These are phyloP conservation scores for Alloteropsis angusta DNA, from an alignment of 202 grass and related monocot genomes.

Conservation along the genomic window DNA sequence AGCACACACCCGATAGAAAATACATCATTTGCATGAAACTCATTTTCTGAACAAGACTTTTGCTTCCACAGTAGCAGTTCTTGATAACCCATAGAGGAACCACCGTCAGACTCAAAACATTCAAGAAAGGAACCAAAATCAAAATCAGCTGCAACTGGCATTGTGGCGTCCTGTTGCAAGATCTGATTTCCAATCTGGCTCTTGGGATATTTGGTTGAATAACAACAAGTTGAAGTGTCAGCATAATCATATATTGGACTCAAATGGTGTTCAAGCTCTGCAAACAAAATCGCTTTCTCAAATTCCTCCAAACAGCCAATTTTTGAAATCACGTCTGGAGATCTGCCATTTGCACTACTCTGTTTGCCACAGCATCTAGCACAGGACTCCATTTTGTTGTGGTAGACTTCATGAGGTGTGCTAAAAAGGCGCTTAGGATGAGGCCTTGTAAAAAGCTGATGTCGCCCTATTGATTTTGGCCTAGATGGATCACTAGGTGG, in stretches of 20 bases:
- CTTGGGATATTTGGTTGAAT: conserved; percentile 19
- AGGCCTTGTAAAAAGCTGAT: conserved; percentile 71
- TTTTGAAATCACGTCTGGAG: conserved; percentile 25
- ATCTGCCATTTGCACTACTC: conserved; percentile 9
- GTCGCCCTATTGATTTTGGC: conserved; percentile 68
- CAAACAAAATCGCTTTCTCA: conserved; percentile 69
- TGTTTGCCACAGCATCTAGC: conserved; percentile 35
- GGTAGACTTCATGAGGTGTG: conserved; percentile 44
- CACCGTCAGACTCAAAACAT: conserved; percentile 63
- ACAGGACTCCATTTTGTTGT: conserved; percentile 50
- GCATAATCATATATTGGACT: conserved; percentile 56
- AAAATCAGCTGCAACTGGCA: conserved; percentile 45
- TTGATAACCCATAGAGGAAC: conserved; percentile 51
- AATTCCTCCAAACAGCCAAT: conserved; percentile 49
- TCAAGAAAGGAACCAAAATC: conserved; percentile 62
- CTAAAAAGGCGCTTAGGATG: conserved; percentile 65
- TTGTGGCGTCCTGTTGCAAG: conserved; percentile 14
- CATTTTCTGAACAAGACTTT: conserved; percentile 35
- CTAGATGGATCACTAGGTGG: conserved; percentile 64
- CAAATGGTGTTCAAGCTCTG: conserved; percentile 53
- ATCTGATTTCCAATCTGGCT: conserved; percentile 14
- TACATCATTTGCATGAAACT: conserved; percentile 57
- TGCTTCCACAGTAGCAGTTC: conserved; percentile 72
- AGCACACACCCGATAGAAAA: conserved; percentile 80
- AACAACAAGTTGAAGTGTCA: conserved; percentile 26